Conservation (phyloP, 768 basidiomycete species). For the Boletales sp. region DNA sequence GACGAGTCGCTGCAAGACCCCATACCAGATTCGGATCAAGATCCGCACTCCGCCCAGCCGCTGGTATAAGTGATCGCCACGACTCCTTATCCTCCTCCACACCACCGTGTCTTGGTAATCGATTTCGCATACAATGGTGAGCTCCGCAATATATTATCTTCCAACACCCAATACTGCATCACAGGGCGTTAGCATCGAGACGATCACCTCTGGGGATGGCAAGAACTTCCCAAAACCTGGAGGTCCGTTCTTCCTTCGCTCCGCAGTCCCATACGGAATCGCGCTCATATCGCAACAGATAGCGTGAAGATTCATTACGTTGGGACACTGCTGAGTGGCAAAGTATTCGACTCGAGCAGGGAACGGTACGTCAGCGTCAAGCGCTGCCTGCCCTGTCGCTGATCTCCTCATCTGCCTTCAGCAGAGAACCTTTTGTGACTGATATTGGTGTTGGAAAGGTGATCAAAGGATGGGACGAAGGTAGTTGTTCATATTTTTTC, state of each 20-base stretch:
- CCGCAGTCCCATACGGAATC: conserved; percentile 13
- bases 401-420: conserved; percentile 27
- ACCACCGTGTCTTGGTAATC: conserved; percentile 26
- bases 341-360: conserved; percentile 70
- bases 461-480: conserved; percentile 90
- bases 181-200: conserved; percentile 71
- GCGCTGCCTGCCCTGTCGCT: not conserved
- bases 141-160: conserved; percentile 5
- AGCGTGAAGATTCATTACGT: conserved; percentile 75
- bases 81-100: conserved; percentile 20
- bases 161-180: conserved; percentile 1
- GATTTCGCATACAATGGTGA: conserved; percentile 32
- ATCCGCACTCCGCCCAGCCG: conserved; percentile 62
- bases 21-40: conserved; percentile 61
- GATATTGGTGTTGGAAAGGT: conserved; percentile 78
- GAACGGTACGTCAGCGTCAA: conserved; percentile 51
- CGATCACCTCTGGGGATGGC: conserved; percentile 59
- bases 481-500: conserved; percentile 35
- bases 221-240: conserved; percentile 61
- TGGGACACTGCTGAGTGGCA: conserved; percentile 64
- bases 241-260: conserved; percentile 45
- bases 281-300: conserved; percentile 43
- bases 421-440: conserved; percentile 59
- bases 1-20: conserved; percentile 7
- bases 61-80: conserved; percentile 39